A percentile compares a stretch with the other conserved stretches of the same genome.
phyloP scores from a whole-genome alignment of 2,329 filamentous ascomycete genomes.

The Talaromyces piceae region DNA sequence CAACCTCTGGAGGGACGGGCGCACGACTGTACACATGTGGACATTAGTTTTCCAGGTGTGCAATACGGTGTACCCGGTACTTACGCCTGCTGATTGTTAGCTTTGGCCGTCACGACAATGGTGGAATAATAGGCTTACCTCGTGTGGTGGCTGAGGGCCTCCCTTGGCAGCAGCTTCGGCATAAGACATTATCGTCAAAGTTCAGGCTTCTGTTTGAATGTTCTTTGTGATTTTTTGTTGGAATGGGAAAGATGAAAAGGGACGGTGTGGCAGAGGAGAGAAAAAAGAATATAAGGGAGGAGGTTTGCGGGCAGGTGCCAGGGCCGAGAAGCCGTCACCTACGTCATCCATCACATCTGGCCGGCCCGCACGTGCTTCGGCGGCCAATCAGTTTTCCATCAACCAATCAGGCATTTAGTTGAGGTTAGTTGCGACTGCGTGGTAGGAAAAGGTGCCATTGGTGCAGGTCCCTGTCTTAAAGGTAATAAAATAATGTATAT shows the following conservation, averaged over 20 bases:
- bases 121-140: conserved; percentile 25
- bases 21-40: conserved; percentile 35
- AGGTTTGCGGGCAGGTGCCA: background rate
- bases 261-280: background rate
- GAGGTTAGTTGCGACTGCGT: background rate
- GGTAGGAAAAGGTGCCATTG: no score
- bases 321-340: conserved; percentile 48
- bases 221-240: background rate
- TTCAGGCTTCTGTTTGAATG: no score
- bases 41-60: background rate
- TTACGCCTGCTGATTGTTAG: conserved; percentile 6
- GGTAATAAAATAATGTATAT: background rate
- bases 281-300: background rate
- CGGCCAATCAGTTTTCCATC: background rate
- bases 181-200: conserved; percentile 48
- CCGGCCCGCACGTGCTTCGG: background rate
- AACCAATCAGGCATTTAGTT: background rate
- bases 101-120: background rate
- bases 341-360: background rate
- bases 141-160: conserved; percentile 40
- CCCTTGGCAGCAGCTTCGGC: conserved; percentile 42
- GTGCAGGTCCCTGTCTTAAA: no score
- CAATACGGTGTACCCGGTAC: background rate
- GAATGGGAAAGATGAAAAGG: background rate
- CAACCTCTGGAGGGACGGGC: conserved; percentile 30